Percentiles rank a stretch among this genome's conserved stretches.
phyloP scores from a whole-genome alignment of 306 rosid species.

The Gastrolobium villosum region DNA sequence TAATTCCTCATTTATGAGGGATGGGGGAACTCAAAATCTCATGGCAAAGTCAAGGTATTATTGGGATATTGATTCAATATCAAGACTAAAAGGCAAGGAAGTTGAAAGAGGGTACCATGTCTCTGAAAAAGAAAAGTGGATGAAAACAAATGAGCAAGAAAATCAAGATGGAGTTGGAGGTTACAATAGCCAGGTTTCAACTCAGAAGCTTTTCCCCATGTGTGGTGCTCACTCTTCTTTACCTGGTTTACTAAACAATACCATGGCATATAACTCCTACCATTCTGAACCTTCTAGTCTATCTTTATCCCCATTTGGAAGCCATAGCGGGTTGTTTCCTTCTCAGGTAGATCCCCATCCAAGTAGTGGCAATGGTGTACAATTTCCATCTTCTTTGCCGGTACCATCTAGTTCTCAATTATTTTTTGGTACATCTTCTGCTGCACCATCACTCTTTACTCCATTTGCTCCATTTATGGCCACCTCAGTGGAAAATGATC shows the following conservation, averaged over 20 bases:
- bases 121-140: slow-evolving; percentile 66
- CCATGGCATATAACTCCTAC: slow-evolving; percentile 52
- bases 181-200: slow-evolving; percentile 46
- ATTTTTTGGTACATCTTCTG: slow-evolving; percentile 57
- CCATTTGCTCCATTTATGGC: slow-evolving; percentile 62
- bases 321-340: slow-evolving; percentile 58
- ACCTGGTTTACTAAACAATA: slow-evolving; percentile 57
- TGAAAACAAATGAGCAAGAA: slow-evolving; percentile 51
- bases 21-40: slow-evolving; percentile 41
- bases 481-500: slow-evolving; percentile 52
- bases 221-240: slow-evolving; percentile 48
- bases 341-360: slow-evolving; percentile 54
- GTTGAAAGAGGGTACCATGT: slow-evolving; percentile 40
- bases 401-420: slow-evolving; percentile 55
- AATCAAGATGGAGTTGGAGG: slow-evolving; percentile 45
- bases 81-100: slow-evolving; percentile 42
- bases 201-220: slow-evolving; percentile 69
- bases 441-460: slow-evolving; percentile 51
- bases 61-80: slow-evolving; percentile 43
- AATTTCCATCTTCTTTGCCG: slow-evolving; percentile 50
- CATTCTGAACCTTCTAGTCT: slow-evolving; percentile 61
- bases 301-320: slow-evolving; percentile 74
- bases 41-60: slow-evolving; percentile 44
- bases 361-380: slow-evolving; percentile 33
- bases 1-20: slow-evolving; percentile 33